Base-by-base conservation (phyloP, 2,329 filamentous ascomycete species). In the Pyrenophora seminiperda region DNA sequence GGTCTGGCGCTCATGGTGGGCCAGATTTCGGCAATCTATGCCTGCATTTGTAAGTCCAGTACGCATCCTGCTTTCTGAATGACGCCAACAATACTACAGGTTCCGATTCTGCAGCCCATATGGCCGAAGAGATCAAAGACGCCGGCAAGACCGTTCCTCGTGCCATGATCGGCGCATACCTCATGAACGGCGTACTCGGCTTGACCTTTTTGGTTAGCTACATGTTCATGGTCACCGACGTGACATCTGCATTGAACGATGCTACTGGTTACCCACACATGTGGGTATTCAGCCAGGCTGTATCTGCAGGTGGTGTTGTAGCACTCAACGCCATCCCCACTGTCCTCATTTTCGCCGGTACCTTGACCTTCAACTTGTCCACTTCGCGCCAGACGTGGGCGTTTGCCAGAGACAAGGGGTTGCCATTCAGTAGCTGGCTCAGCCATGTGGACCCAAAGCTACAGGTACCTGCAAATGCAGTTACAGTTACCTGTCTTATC, bases 41-140 rank as follows among this genome's bases (percentile, higher is more conserved):
- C 65, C 10, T 69, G 64, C 10, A 70, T 71, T 36, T 68, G 68
- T 70, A 51, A 51, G 65, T 59, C 6, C 13, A 31, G 1, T n/a
- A 24, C n/a, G 18, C n/a, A 11, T 22, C 4, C 3, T 3, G 13
- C 14, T 4, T 5, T 9, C 14, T 6, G 5, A 13, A 7, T 3
- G 14, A 43, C 6, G 22, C 55, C 66, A 47, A 66, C 41, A 20
- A 10, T 17, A 11, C 13, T 13, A 7, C 27, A 70, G 66, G 66
- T 43, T 67, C 73, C 38, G 75, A 78, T 50, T 72, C 73, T 7
- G 71, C 73, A 15, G 73, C 72, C 2, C 73, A 77, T 48, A 73
- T 78, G 63, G 62, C 75, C 2, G 75, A 78, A 53, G 76, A 78
- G 49, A 69, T 77, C 49, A 71, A 73, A 46, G 68, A 76, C 20